Percentiles rank a stretch among this genome's conserved stretches.
These are phyloP conservation scores for Mercurialis annua DNA, from an alignment of 345 rosid species.

Conservation along the genomic window DNA sequence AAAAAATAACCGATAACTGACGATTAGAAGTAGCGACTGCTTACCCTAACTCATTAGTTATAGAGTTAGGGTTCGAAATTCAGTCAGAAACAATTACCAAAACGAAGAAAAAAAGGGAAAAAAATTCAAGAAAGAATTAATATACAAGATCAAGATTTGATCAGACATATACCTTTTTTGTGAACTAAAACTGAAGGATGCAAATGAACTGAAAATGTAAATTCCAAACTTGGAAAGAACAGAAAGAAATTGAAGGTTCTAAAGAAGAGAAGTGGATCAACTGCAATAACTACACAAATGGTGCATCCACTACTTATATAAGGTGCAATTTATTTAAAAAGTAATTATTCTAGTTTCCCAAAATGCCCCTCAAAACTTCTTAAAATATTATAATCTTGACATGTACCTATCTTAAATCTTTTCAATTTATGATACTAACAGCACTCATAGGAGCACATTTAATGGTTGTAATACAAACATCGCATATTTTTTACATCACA, in stretches of 20 bases:
- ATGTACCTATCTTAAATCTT: not conserved
- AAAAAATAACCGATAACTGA: too few relatives aligned
- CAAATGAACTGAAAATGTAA: too few relatives aligned
- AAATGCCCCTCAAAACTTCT: slow-evolving; percentile 25
- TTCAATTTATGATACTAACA: slow-evolving; percentile 19
- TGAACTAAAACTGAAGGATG: too few relatives aligned
- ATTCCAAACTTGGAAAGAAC: not conserved
- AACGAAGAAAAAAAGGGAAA: too few relatives aligned
- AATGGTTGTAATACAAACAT: slow-evolving; percentile 20
- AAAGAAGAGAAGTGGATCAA: not conserved
- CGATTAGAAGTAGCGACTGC: too few relatives aligned
- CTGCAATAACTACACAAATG: not conserved
- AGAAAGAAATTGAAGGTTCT: not conserved
- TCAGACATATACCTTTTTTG: too few relatives aligned
- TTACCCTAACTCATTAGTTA: too few relatives aligned
- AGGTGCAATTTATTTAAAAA: slow-evolving; percentile 30
- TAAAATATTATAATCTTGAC: not conserved
- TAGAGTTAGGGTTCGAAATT: too few relatives aligned
- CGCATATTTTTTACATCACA: slow-evolving; percentile 14
- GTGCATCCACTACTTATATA: slow-evolving; percentile 25
- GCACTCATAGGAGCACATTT: slow-evolving; percentile 5
- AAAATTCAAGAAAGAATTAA: too few relatives aligned
- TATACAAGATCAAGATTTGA: too few relatives aligned
- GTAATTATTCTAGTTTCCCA: slow-evolving; percentile 19
- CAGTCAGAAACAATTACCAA: too few relatives aligned